Evolutionary conservation across 164 flowering plant genomes (phyloP).

Genomic region (Platanus orientalis): DNA sequence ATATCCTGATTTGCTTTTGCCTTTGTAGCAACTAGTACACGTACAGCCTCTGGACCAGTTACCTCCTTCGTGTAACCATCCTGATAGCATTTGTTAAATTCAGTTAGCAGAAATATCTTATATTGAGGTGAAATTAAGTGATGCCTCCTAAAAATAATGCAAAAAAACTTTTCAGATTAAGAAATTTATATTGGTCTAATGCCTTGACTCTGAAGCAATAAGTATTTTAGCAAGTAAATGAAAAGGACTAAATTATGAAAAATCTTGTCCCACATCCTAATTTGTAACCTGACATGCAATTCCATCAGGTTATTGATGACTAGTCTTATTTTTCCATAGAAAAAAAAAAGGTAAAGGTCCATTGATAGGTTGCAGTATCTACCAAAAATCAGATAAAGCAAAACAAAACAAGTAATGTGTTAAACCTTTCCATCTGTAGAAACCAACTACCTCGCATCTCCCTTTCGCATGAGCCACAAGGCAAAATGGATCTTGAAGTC

Average conservation of each 20-base stretch:
- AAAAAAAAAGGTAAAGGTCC: no score
- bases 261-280: no score
- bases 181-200: no score
- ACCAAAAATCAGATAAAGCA: neutral
- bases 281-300: no score
- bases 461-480: constrained; percentile 57
- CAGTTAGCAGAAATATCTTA: constrained; percentile 5
- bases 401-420: no score
- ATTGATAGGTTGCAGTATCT: neutral
- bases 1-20: constrained; percentile 67
- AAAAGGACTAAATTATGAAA: no score
- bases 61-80: constrained; percentile 87
- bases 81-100: constrained; percentile 28
- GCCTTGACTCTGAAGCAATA: no score
- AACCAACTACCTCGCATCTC: constrained; percentile 68
- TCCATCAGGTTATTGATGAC: no score
- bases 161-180: no score
- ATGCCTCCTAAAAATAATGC: neutral
- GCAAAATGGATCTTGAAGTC: constrained; percentile 82
- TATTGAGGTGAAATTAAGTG: neutral
- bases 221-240: no score
- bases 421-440: no score
- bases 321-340: no score
- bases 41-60: constrained; percentile 54
- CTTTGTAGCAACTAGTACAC: constrained; percentile 70